phyloP scores from a whole-genome alignment of 345 rosid genomes.

The Kandelia obovata region DNA sequence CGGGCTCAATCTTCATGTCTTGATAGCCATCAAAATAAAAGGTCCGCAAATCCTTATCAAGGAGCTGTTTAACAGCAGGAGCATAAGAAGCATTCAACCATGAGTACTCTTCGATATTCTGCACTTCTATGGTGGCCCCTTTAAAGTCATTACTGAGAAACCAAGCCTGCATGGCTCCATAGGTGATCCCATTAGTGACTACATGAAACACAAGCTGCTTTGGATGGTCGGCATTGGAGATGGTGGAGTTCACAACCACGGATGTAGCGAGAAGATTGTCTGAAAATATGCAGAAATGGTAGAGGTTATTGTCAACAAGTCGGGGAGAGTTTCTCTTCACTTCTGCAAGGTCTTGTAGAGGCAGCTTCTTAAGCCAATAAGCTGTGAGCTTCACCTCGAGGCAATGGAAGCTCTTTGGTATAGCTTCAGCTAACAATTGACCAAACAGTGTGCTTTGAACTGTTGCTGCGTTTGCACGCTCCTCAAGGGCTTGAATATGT shows the following conservation, averaged over 20 bases:
- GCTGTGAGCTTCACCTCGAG: conserved; percentile 59
- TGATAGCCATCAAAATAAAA: conserved; percentile 51
- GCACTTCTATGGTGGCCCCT: conserved; percentile 81
- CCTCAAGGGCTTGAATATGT: conserved; percentile 94
- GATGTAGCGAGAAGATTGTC: conserved; percentile 81
- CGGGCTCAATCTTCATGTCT: conserved; percentile 54
- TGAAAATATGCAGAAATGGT: conserved; percentile 87
- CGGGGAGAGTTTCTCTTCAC: conserved; percentile 71
- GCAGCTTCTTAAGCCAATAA: conserved; percentile 54
- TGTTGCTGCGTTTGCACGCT: conserved; percentile 81
- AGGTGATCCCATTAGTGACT: conserved; percentile 43
- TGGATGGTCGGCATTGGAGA: conserved; percentile 81
- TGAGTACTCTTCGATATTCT: conserved; percentile 62
- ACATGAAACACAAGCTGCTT: conserved; percentile 65
- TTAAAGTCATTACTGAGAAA: conserved; percentile 63
- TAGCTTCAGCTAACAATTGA: conserved; percentile 67
- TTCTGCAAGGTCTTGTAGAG: conserved; percentile 53
- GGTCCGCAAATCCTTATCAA: conserved; percentile 38
- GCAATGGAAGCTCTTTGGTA: conserved; percentile 86
- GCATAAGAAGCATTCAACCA: conserved; percentile 85
- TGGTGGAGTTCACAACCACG: conserved; percentile 78
- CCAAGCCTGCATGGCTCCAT: conserved; percentile 55
- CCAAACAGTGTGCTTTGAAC: conserved; percentile 78
- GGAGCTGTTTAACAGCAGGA: conserved; percentile 61
- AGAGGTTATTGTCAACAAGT: conserved; percentile 81